Conservation (phyloP, 805 yeast genomes). For the Suhomyces vadensis region DNA sequence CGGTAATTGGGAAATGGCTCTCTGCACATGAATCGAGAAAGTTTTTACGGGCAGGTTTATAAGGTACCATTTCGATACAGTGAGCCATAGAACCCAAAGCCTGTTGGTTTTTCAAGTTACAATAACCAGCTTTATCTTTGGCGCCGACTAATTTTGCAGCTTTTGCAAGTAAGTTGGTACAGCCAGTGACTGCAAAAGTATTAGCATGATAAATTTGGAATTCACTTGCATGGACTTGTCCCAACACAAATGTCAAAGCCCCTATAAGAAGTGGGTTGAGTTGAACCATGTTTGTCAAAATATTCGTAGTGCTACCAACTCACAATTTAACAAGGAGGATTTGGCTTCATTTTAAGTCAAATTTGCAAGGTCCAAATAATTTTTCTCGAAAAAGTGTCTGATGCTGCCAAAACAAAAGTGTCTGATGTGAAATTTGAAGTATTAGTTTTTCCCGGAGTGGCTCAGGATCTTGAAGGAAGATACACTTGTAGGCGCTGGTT, state of each 20-base stretch:
- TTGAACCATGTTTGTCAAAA: not conserved
- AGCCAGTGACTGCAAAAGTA: slow-evolving; percentile 28
- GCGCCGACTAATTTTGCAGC: slow-evolving; percentile 25
- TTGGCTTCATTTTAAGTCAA: not conserved
- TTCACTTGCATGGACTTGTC: not conserved
- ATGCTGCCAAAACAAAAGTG: not conserved
- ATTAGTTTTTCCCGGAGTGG: too few species aligned
- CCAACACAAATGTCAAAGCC: not conserved
- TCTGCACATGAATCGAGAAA: slow-evolving; percentile 20
- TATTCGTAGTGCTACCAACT: too few species aligned
- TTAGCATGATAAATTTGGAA: slow-evolving; percentile 22
- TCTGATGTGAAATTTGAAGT: too few species aligned
- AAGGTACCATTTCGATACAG: slow-evolving; percentile 29
- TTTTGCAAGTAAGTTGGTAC: slow-evolving; percentile 25
- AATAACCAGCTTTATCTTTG: slow-evolving; percentile 30
- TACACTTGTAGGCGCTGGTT: too few species aligned
- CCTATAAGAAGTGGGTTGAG: not conserved
- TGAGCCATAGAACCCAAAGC: slow-evolving; percentile 42
- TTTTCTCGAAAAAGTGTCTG: not conserved
- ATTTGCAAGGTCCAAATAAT: not conserved
- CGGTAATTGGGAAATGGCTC: slow-evolving; percentile 23
- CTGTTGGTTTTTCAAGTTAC: slow-evolving; percentile 36
- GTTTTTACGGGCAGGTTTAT: slow-evolving; percentile 19
- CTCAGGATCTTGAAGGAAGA: too few species aligned
- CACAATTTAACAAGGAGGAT: too few species aligned